These are phyloP conservation scores for Protomyces pachydermus DNA, from an alignment of 1,139 yeast species.

Conservation along the genomic window DNA sequence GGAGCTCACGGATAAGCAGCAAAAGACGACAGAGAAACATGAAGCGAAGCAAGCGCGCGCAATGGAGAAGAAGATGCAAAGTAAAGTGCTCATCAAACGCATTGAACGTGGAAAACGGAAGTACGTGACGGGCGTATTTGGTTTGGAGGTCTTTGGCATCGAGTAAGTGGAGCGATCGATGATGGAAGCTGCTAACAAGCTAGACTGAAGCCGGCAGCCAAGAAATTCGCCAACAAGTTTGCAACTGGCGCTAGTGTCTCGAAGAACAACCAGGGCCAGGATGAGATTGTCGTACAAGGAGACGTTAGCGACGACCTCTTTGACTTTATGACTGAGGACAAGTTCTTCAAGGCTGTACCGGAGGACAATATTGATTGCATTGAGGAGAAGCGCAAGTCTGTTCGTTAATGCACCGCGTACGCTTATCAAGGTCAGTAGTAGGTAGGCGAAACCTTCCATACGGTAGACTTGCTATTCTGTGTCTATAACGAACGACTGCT, in stretches of 20 bases:
- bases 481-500: not conserved
- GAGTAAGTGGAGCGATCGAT: slow-evolving; percentile 42
- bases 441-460: not conserved
- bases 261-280: slow-evolving; percentile 85
- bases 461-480: not conserved
- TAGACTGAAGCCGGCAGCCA: slow-evolving; percentile 73
- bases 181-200: not conserved
- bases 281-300: slow-evolving; percentile 89
- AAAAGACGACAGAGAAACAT: slow-evolving; percentile 77
- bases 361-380: slow-evolving; percentile 27
- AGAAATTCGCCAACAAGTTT: slow-evolving; percentile 86
- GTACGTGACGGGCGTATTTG: slow-evolving; percentile 78
- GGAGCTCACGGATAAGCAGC: slow-evolving; percentile 68
- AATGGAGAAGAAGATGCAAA: slow-evolving; percentile 66
- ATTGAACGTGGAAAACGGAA: slow-evolving; percentile 88
- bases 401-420: not conserved
- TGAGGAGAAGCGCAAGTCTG: slow-evolving; percentile 30
- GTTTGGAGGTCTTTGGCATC: slow-evolving; percentile 77
- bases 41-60: slow-evolving; percentile 86
- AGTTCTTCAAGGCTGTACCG: slow-evolving; percentile 51
- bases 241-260: slow-evolving; percentile 98
- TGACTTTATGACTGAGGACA: slow-evolving; percentile 59
- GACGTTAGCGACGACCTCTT: slow-evolving; percentile 92
- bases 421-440: not conserved
- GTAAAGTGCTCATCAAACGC: slow-evolving; percentile 77